These are phyloP conservation scores for Tylopilus sp. DNA, from an alignment of 768 basidiomycete genomes.

Conservation along the genomic window DNA sequence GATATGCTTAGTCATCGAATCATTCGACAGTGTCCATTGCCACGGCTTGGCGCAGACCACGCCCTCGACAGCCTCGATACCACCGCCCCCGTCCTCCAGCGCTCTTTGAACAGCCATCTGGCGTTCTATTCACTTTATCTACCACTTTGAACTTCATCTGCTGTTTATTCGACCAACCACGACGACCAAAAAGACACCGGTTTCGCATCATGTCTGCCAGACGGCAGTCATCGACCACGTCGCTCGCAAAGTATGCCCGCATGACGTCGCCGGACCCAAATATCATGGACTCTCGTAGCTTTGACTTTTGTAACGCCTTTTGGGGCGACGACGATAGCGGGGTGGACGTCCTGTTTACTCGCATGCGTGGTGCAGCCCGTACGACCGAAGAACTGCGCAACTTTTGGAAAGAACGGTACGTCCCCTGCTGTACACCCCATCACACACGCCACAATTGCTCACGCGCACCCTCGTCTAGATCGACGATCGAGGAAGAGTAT, in stretches of 20 bases:
- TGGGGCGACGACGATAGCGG: slow-evolving; percentile 89
- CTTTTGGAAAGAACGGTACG: slow-evolving; percentile 94
- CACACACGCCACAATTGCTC: not conserved
- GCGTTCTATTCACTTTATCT: not conserved
- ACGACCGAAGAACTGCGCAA: slow-evolving; percentile 85
- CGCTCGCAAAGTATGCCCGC: slow-evolving; percentile 67
- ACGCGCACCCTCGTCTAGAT: slow-evolving; percentile 43
- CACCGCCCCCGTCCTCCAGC: not conserved
- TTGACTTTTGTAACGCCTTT: slow-evolving; percentile 96
- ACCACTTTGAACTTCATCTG: slow-evolving; percentile 19
- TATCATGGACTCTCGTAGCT: slow-evolving; percentile 38
- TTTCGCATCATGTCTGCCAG: slow-evolving; percentile 58
- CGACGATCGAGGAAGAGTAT: slow-evolving; percentile 92
- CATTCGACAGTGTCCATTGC: slow-evolving; percentile 5
- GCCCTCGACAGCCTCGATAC: slow-evolving; percentile 1
- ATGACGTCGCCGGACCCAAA: slow-evolving; percentile 43
- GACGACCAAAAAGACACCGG: slow-evolving; percentile 13
- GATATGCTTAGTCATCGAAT: not conserved
- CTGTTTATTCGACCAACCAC: slow-evolving; percentile 10
- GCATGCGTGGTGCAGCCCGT: slow-evolving; percentile 80
- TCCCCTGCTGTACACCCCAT: slow-evolving; percentile 2
- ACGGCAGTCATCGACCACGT: slow-evolving; percentile 80
- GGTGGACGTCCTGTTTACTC: slow-evolving; percentile 85
- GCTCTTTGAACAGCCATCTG: not conserved
- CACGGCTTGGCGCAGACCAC: slow-evolving; percentile 15